Percentiles rank a stretch among this genome's conserved stretches.
phyloP scores from a whole-genome alignment of 176 grass and related monocot genomes.

The Typha latifolia region DNA sequence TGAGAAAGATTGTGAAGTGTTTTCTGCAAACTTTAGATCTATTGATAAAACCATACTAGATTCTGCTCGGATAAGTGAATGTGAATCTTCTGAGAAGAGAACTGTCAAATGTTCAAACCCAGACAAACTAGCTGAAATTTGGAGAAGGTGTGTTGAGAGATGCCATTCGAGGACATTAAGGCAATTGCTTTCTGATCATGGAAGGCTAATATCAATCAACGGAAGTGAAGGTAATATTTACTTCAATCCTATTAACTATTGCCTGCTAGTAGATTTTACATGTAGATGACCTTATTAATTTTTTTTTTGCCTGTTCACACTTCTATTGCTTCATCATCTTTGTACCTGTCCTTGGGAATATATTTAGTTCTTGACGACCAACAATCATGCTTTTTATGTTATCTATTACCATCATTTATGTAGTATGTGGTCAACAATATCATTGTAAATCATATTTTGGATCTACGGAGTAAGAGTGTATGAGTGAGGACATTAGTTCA shows the following conservation, averaged over 20 bases:
- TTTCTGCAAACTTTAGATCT: conserved; percentile 40
- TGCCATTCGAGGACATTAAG: conserved; percentile 73
- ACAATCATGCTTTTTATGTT: too few relatives aligned
- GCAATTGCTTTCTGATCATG: conserved; percentile 53
- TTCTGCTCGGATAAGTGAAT: conserved; percentile 25
- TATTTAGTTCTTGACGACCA: too few relatives aligned
- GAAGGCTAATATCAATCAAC: conserved; percentile 50
- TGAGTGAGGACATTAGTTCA: too few relatives aligned
- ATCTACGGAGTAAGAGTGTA: too few relatives aligned
- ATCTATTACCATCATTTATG: too few relatives aligned
- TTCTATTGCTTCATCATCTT: too few relatives aligned
- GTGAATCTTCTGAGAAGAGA: conserved; percentile 22
- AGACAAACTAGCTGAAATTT: conserved; percentile 53
- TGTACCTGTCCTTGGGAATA: too few relatives aligned
- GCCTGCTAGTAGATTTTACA: too few relatives aligned
- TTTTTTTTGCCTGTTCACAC: too few relatives aligned
- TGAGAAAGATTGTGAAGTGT: not conserved
- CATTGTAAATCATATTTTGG: too few relatives aligned
- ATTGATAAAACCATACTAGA: conserved; percentile 33
- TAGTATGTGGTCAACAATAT: too few relatives aligned
- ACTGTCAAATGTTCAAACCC: conserved; percentile 22
- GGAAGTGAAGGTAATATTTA: conserved; percentile 49
- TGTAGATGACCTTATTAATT: too few relatives aligned
- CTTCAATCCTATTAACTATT: conserved; percentile 8
- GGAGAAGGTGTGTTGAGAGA: conserved; percentile 56